These are phyloP conservation scores for Alternaria consortialis DNA, from an alignment of 2,329 filamentous ascomycete genomes.

Conservation along the genomic window DNA sequence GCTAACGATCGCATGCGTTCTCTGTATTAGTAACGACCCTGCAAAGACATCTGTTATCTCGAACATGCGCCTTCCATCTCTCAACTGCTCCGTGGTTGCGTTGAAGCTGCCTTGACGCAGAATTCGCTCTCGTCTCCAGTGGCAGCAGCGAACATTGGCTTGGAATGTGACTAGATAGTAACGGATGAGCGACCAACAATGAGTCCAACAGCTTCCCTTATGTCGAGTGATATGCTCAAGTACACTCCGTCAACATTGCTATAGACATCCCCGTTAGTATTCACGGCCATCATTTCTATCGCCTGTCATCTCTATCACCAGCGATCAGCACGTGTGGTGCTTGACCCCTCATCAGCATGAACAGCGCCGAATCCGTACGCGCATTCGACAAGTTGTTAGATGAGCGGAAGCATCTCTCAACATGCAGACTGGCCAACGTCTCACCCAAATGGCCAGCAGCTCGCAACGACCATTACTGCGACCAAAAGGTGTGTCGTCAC, in stretches of 20 bases:
- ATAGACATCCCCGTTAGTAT: not conserved
- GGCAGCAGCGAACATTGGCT: not conserved
- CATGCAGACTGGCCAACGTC: no score
- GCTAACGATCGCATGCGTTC: not conserved
- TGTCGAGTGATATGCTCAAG: not conserved
- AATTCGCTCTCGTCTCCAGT: not conserved
- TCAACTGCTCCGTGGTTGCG: not conserved
- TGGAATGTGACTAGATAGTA: not conserved
- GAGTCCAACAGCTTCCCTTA: not conserved
- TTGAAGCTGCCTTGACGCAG: not conserved
- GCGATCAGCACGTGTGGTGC: not conserved
- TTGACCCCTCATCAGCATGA: not conserved
- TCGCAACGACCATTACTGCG: conserved; percentile 4
- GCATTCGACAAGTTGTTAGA: not conserved
- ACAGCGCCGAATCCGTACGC: not conserved
- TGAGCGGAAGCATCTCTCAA: not conserved
- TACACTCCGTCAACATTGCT: not conserved
- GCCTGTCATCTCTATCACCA: not conserved
- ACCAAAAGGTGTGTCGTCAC: not conserved
- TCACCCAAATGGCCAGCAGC: conserved; percentile 2
- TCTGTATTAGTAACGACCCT: not conserved
- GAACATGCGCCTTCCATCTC: not conserved
- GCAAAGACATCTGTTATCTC: not conserved
- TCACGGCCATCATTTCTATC: not conserved
- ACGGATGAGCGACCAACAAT: not conserved